These are phyloP conservation scores for Venturia nashicola DNA, from an alignment of 2,329 filamentous ascomycete species.

Conservation along the genomic window DNA sequence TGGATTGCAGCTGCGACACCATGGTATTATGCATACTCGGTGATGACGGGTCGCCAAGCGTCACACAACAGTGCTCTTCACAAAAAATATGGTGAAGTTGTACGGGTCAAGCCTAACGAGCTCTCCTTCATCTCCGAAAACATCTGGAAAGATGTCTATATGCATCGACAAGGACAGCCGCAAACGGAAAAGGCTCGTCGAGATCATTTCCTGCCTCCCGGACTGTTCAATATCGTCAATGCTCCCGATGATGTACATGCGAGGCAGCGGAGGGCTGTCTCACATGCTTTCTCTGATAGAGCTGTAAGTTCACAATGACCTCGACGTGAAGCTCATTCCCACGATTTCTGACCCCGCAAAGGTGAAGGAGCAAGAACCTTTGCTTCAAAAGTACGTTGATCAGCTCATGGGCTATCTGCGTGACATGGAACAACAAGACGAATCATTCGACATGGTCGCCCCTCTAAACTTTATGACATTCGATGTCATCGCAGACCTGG, in stretches of 20 bases:
- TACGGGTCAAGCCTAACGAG: too few relatives aligned
- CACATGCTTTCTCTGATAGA: constrained; percentile 31
- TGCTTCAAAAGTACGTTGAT: constrained; percentile 22
- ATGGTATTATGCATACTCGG: too few relatives aligned
- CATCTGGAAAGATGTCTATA: too few relatives aligned
- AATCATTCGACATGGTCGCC: constrained; percentile 11
- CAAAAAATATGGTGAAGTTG: too few relatives aligned
- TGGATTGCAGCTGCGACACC: too few relatives aligned
- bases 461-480: constrained; percentile 20
- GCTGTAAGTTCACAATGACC: constrained; percentile 12
- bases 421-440: background rate
- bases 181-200: background rate
- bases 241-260: constrained; percentile 15
- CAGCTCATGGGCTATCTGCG: constrained; percentile 19
- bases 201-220: background rate
- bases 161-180: too few relatives aligned
- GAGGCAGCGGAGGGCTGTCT: constrained; percentile 21
- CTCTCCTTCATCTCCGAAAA: too few relatives aligned
- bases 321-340: background rate
- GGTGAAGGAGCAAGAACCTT: constrained; percentile 25
- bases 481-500: constrained; percentile 19
- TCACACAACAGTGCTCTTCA: too few relatives aligned
- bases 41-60: too few relatives aligned
- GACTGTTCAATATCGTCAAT: background rate
- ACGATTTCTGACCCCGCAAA: background rate